A percentile compares a stretch with the other conserved stretches of the same genome.
These are phyloP conservation scores for Salix dunnii DNA, from an alignment of 345 rosid species.

Conservation along the genomic window DNA sequence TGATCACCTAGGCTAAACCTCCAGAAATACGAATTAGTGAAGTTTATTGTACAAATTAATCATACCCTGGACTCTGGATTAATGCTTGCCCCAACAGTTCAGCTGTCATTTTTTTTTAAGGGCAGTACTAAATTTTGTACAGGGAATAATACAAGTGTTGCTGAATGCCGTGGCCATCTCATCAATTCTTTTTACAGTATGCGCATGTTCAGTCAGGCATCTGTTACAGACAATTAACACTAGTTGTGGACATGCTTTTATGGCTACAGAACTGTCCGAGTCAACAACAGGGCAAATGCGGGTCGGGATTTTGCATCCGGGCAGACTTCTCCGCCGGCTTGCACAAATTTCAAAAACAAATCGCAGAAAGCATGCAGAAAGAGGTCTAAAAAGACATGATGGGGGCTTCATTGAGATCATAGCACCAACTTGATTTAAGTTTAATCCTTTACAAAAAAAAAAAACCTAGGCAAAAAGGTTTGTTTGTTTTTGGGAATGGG, in stretches of 20 bases:
- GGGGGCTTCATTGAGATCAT: constrained; percentile 2
- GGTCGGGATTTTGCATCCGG: not conserved
- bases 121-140: not conserved
- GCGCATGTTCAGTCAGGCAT: not conserved
- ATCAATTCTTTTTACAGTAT: not conserved
- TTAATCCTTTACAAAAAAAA: not conserved
- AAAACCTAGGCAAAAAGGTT: not conserved
- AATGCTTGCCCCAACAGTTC: not conserved
- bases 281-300: not conserved
- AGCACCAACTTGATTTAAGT: not conserved
- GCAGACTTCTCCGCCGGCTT: not conserved
- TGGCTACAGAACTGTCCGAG: not conserved
- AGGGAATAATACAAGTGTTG: not conserved
- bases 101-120: not conserved
- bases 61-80: not conserved
- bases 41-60: not conserved
- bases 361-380: not conserved
- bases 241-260: not conserved
- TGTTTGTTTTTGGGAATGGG: not conserved
- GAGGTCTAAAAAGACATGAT: no score
- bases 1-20: not conserved
- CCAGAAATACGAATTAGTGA: not conserved
- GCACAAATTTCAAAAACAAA: not conserved
- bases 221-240: not conserved
- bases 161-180: not conserved